Evolutionary conservation across 441 rosid species (phyloP).

Genomic region (Croton laevigatus): DNA sequence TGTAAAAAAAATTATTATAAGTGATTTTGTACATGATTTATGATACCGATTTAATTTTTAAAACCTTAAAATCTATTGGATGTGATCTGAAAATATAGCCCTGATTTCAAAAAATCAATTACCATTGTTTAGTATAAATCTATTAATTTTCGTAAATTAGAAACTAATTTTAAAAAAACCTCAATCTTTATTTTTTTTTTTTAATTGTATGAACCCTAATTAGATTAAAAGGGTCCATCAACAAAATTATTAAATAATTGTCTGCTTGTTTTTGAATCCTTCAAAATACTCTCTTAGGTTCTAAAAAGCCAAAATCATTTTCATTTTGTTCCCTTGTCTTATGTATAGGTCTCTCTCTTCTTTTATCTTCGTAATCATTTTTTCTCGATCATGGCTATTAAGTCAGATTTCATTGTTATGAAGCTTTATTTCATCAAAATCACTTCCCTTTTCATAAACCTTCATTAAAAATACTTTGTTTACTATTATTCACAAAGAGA

Average conservation of each 20-base stretch:
- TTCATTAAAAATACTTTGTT: neutral
- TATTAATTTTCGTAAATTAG: too few species aligned
- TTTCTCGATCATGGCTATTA: neutral
- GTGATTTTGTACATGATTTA: too few species aligned
- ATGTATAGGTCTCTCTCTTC: neutral
- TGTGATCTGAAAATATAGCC: too few species aligned
- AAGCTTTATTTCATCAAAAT: conserved; percentile 5
- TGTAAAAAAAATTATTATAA: too few species aligned
- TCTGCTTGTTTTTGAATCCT: conserved; percentile 2
- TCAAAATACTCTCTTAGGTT: neutral
- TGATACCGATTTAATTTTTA: too few species aligned
- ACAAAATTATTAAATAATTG: neutral
- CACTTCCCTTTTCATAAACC: conserved; percentile 13
- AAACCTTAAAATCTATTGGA: too few species aligned
- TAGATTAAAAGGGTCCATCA: too few species aligned
- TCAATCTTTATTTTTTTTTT: too few species aligned
- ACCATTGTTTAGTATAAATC: too few species aligned
- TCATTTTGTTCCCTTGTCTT: neutral
- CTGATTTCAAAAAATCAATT: too few species aligned
- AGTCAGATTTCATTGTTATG: conserved; percentile 7
- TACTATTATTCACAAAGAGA: conserved; percentile 35
- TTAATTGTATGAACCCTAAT: too few species aligned
- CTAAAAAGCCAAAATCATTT: conserved; percentile 7
- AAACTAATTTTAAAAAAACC: too few species aligned
- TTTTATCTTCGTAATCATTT: neutral